phyloP scores from a whole-genome alignment of 2,329 filamentous ascomycete genomes.

The Cladophialophora exuberans region DNA sequence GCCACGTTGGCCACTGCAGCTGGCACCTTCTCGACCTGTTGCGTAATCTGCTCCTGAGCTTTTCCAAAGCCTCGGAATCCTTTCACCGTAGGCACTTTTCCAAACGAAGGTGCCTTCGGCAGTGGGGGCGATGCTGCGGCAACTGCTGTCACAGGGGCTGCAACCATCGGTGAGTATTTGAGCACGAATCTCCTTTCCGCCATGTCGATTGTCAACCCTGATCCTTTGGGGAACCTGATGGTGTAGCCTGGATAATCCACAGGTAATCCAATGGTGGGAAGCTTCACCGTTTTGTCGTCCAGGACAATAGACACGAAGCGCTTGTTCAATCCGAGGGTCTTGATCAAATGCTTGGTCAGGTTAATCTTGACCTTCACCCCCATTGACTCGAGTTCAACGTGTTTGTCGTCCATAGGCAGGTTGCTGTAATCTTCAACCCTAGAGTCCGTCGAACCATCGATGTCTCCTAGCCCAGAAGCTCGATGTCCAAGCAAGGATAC shows the following conservation, averaged over 20 bases:
- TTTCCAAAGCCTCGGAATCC: not conserved
- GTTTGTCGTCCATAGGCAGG: not conserved
- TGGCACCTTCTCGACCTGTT: not conserved
- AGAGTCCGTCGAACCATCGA: not conserved
- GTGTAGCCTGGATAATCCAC: not conserved
- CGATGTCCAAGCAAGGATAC: not conserved
- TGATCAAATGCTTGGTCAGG: not conserved
- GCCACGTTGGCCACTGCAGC: not conserved
- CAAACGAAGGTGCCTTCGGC: not conserved
- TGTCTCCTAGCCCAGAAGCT: not conserved
- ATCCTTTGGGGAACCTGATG: not conserved
- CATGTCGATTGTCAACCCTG: not conserved
- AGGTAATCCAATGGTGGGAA: not conserved
- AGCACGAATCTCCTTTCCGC: not conserved
- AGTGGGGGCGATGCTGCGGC: not conserved
- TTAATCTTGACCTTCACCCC: slow-evolving; percentile 1
- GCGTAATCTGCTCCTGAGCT: not conserved
- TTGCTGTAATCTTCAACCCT: slow-evolving; percentile 1
- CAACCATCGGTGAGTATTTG: not conserved
- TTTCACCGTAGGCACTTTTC: not conserved
- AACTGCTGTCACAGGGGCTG: not conserved
- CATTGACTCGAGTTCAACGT: not conserved
- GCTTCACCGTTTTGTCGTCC: not conserved
- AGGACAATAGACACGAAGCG: not conserved
- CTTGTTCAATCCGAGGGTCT: not conserved